Conservation (phyloP, 83 land plant genomes). For the Picea engelmannii region DNA sequence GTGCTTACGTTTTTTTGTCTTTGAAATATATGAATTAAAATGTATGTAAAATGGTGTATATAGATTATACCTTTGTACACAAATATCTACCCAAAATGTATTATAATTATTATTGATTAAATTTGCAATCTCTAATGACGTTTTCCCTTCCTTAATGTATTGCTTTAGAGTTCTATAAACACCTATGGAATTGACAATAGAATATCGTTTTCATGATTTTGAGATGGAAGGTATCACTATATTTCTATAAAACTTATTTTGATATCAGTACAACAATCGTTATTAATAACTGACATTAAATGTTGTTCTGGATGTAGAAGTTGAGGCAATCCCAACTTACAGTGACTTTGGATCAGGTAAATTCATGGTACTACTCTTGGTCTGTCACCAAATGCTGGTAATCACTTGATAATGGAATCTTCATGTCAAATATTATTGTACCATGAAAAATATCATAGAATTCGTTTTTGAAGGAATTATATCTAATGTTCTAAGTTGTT, state of each 20-base stretch:
- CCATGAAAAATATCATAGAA: too few relatives aligned
- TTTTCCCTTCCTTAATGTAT: neutral
- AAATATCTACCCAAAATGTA: too few relatives aligned
- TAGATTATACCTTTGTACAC: too few relatives aligned
- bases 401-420: too few relatives aligned
- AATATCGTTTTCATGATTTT: constrained; percentile 42
- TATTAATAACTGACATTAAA: neutral
- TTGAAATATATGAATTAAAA: too few relatives aligned
- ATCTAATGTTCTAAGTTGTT: constrained; percentile 43
- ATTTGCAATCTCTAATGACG: neutral
- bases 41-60: too few relatives aligned
- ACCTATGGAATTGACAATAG: constrained; percentile 60
- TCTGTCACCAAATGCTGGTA: too few relatives aligned
- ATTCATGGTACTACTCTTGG: constrained; percentile 38
- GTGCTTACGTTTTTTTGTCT: too few relatives aligned
- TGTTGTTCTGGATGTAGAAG: constrained; percentile 37
- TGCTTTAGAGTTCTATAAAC: constrained; percentile 40
- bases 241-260: neutral
- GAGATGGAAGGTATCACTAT: constrained; percentile 45
- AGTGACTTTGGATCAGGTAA: constrained; percentile 46
- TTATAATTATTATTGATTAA: neutral
- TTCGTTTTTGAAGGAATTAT: neutral
- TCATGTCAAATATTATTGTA: constrained; percentile 24
- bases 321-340: constrained; percentile 54
- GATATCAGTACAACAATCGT: neutral